Percentiles rank a stretch among this genome's conserved stretches.
Conservation (phyloP, 768 basidiomycete species). For the Panaeolus cyanescens region DNA sequence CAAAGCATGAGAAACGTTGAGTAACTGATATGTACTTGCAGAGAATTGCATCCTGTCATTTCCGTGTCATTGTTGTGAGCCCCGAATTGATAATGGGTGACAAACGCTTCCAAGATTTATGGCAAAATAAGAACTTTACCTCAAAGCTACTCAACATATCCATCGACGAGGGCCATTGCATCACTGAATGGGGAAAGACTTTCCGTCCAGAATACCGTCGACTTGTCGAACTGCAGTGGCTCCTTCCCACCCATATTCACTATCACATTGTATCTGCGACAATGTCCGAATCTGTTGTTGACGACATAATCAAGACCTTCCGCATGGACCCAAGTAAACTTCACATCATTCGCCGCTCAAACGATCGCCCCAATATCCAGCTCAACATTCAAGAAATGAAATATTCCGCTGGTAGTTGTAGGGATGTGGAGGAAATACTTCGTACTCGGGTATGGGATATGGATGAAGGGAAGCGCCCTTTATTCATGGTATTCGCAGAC, state of each 20-base stretch:
- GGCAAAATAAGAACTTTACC: constrained; percentile 16
- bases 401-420: constrained; percentile 9
- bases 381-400: constrained; percentile 10
- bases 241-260: constrained; percentile 8
- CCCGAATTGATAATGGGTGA: constrained; percentile 13
- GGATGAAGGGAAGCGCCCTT: constrained; percentile 6
- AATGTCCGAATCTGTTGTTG: constrained; percentile 13
- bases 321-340: constrained; percentile 3
- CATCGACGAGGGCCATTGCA: constrained; percentile 37
- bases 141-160: constrained; percentile 27
- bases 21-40: not conserved
- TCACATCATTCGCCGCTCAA: constrained; percentile 14
- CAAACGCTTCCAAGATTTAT: not conserved
- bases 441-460: constrained; percentile 8
- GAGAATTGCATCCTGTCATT: constrained; percentile 9
- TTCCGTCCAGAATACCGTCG: constrained; percentile 32
- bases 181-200: constrained; percentile 29
- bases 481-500: constrained; percentile 29
- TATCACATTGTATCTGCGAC: constrained; percentile 24
- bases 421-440: constrained; percentile 13
- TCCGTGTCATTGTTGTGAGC: constrained; percentile 15
- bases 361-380: constrained; percentile 19
- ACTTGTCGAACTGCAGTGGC: constrained; percentile 14
- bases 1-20: too few relatives aligned
- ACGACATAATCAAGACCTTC: constrained; percentile 14